Percentiles rank a stretch among this genome's conserved stretches.
Conservation (phyloP, 2,329 filamentous ascomycete species). For the Ceratocystis ficicola region DNA sequence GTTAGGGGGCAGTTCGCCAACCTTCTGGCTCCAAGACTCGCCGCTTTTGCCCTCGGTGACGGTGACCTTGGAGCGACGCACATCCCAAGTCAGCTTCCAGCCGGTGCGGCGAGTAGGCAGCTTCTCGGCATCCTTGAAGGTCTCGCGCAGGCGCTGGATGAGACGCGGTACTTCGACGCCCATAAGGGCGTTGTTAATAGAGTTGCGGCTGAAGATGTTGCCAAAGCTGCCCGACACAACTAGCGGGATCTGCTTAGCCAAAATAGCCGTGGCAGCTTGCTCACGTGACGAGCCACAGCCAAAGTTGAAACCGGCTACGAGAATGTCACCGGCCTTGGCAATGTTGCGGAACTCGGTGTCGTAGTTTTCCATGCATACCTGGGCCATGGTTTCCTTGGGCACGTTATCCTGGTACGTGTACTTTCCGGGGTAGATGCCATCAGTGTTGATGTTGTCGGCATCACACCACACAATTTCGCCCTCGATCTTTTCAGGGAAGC, state of each 20-base stretch:
- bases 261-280: slow-evolving; percentile 76
- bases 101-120: slow-evolving; percentile 59
- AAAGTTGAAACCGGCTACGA: slow-evolving; percentile 81
- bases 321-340: slow-evolving; percentile 60
- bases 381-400: slow-evolving; percentile 64
- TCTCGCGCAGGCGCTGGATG: slow-evolving; percentile 50
- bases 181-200: slow-evolving; percentile 69
- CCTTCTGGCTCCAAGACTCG: slow-evolving; percentile 62
- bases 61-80: slow-evolving; percentile 55
- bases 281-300: slow-evolving; percentile 72
- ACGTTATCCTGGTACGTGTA: slow-evolving; percentile 87
- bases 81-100: slow-evolving; percentile 76
- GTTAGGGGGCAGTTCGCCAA: slow-evolving; percentile 71
- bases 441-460: slow-evolving; percentile 73
- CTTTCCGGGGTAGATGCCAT: slow-evolving; percentile 80
- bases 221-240: slow-evolving; percentile 71
- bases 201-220: slow-evolving; percentile 70
- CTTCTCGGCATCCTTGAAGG: slow-evolving; percentile 32
- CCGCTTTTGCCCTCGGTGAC: slow-evolving; percentile 59
- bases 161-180: slow-evolving; percentile 57
- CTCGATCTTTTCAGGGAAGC: slow-evolving; percentile 69
- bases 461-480: slow-evolving; percentile 87
- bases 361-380: slow-evolving; percentile 91
- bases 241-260: slow-evolving; percentile 68
- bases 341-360: slow-evolving; percentile 56